Evolutionary conservation across 2,329 filamentous ascomycete species (phyloP), one percentile per base, ranked within the genome.

Genomic region (Helotiales sp.): DNA sequence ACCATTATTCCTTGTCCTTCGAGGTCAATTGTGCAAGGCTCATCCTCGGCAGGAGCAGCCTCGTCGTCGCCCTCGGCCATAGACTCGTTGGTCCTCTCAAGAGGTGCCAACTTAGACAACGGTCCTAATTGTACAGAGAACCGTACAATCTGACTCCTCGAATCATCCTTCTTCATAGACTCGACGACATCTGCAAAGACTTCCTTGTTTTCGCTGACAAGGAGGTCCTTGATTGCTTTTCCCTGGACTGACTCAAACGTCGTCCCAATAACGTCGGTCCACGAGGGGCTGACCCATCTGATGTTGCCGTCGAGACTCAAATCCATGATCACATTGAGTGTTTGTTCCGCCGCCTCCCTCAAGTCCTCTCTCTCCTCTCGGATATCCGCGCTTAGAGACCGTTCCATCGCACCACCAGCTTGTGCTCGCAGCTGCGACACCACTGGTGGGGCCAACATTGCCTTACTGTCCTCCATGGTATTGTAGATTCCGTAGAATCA

Each of bases 1-100:
- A 98, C 91, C 89, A 98, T 96, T 70, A 99, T 99, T 22, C 95
- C 95, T 75, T 99, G 95, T 6, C 91, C 96, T 76, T 99, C 96
- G 59, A 99, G 82, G 61, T 92, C 88, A 59, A 96, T 80, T 36
- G 85, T 80, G 56, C 81, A 76, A 52, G 81, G 74, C 27, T 74
- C 70, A 54, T 76, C 71, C 25, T 76, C 68, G 48, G 62, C 57
- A 24, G 61, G 59, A 8, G 70, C 67, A 27, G 74, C 70, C 33
- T 74, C 59, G 47, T 63, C 58, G 22, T 65, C 63, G 25, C 56
- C 65, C n/a, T 55, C 50, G 13, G 29, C 57, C 44, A 57, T 61
- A 19, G 57, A 38, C n/a, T 70, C 64, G 9, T 65, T 67, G 19
- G 69, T 63, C 61, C 71, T 68, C 12, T 63, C 27, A 63, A 77